These are phyloP conservation scores for Citrus trifoliata DNA, from an alignment of 345 rosid genomes.

Conservation along the genomic window DNA sequence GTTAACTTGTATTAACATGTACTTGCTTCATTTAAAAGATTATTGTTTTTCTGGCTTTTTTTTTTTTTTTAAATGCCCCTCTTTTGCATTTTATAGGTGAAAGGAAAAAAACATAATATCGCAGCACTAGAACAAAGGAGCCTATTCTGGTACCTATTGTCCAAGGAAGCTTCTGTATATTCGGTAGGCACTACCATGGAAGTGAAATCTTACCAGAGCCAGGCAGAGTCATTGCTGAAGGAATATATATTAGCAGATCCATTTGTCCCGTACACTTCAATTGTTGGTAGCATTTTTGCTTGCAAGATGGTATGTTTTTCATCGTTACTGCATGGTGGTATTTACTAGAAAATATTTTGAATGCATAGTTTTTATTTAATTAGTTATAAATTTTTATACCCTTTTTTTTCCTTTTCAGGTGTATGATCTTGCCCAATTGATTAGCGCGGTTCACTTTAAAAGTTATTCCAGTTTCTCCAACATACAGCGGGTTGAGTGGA, in stretches of 20 bases:
- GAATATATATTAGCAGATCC: conserved; percentile 52
- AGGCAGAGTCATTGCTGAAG: conserved; percentile 53
- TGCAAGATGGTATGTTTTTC: conserved; percentile 49
- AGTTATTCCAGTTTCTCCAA: conserved; percentile 47
- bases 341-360: not conserved
- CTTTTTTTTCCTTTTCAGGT: conserved; percentile 34
- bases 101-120: not conserved
- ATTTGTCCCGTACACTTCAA: conserved; percentile 56
- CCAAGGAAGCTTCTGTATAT: conserved; percentile 8
- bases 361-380: not conserved
- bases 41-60: too few species aligned
- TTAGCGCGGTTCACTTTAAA: conserved; percentile 54
- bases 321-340: not conserved
- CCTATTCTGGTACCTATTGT: conserved; percentile 8
- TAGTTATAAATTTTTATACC: not conserved
- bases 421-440: conserved; percentile 53
- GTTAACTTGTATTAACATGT: too few species aligned
- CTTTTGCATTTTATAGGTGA: not conserved
- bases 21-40: too few species aligned
- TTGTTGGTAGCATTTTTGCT: conserved; percentile 47
- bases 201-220: conserved; percentile 43
- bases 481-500: conserved; percentile 60
- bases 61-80: not conserved
- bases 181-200: conserved; percentile 25
- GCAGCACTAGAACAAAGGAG: not conserved